Percentiles rank a stretch among this genome's conserved stretches.
Conservation (phyloP, 2,329 filamentous ascomycete genomes). For the Venturia carpophila region DNA sequence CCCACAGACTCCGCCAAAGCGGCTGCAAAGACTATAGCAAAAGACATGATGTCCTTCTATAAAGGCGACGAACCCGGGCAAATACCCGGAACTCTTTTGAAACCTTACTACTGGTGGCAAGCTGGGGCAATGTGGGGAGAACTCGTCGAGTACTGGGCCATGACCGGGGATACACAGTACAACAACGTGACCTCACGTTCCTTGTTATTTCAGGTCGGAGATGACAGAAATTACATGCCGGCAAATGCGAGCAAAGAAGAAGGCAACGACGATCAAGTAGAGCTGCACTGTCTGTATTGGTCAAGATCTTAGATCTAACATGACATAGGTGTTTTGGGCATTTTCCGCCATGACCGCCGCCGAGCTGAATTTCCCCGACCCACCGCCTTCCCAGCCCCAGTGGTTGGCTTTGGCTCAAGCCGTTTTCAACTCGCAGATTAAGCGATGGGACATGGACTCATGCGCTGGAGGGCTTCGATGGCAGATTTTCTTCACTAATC, state of each 20-base stretch:
- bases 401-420: constrained; percentile 73
- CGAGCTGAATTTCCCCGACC: constrained; percentile 58
- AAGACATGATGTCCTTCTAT: constrained; percentile 17
- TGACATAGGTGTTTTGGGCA: constrained; percentile 54
- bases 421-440: constrained; percentile 70
- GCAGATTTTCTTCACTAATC: constrained; percentile 77
- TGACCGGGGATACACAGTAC: constrained; percentile 39
- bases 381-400: constrained; percentile 52
- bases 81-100: constrained; percentile 32
- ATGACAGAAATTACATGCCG: constrained; percentile 37
- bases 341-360: constrained; percentile 62
- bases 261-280: constrained; percentile 62
- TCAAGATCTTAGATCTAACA: constrained; percentile 48
- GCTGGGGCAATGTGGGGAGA: constrained; percentile 34
- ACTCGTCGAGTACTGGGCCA: constrained; percentile 39
- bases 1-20: constrained; percentile 17
- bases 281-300: neutral
- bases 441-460: constrained; percentile 57
- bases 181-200: constrained; percentile 35
- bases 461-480: constrained; percentile 73
- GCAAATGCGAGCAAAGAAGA: constrained; percentile 38
- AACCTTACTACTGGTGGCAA: constrained; percentile 43
- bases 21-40: constrained; percentile 13
- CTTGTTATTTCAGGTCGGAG: constrained; percentile 37
- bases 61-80: constrained; percentile 17